Evolutionary conservation across 2,329 filamentous ascomycete species (phyloP).

Genomic region (Aspergillus clavatus): DNA sequence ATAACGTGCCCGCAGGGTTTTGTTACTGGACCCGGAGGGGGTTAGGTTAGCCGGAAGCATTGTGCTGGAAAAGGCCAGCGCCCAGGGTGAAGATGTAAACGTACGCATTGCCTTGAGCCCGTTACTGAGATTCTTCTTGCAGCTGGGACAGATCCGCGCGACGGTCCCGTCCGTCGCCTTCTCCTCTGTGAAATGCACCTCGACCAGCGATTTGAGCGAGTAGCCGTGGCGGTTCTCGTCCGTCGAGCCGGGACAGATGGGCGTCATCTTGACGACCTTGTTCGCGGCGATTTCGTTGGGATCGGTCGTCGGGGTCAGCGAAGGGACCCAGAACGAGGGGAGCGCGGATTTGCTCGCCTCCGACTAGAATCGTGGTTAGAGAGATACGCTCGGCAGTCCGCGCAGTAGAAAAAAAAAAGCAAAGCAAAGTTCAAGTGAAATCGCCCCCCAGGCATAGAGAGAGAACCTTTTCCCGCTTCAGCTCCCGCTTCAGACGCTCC

Average conservation of each 20-base stretch:
- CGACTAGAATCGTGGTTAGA: no score
- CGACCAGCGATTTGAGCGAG: conserved; percentile 71
- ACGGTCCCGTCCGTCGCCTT: conserved; percentile 47
- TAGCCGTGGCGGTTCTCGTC: conserved; percentile 65
- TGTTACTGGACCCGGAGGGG: conserved; percentile 58
- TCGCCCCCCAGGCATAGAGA: no score
- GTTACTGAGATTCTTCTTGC: conserved; percentile 77
- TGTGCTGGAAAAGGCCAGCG: background rate
- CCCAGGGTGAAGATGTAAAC: conserved; percentile 16
- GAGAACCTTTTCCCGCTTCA: conserved; percentile 66
- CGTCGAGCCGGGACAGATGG: conserved; percentile 71
- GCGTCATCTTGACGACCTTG: conserved; percentile 62
- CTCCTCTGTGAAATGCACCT: conserved; percentile 72
- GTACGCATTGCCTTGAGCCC: conserved; percentile 67
- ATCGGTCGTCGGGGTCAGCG: conserved; percentile 65
- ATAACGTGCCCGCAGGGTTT: conserved; percentile 90
- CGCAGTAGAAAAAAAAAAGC: no score
- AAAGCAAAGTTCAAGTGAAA: no score
- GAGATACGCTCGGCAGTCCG: no score
- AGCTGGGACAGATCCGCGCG: conserved; percentile 69
- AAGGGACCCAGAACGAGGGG: conserved; percentile 90
- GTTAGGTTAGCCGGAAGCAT: conserved; percentile 1
- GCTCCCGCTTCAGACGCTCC: conserved; percentile 62
- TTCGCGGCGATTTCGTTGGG: conserved; percentile 51
- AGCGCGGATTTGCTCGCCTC: conserved; percentile 62